phyloP scores from a whole-genome alignment of 257 asterid species.

The Phtheirospermum japonicum region DNA sequence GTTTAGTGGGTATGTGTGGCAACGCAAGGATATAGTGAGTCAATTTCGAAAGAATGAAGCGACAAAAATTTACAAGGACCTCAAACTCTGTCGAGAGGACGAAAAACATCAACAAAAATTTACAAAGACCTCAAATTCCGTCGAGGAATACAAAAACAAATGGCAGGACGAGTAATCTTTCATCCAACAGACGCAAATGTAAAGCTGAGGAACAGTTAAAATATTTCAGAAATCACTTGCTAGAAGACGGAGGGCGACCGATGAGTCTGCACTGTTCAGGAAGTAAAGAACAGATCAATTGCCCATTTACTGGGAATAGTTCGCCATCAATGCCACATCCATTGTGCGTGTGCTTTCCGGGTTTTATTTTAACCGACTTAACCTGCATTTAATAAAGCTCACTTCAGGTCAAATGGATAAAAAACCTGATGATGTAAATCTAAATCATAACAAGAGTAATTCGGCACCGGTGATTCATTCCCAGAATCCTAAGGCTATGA shows the following conservation, averaged over 20 bases:
- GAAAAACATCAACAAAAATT: constrained; percentile 6
- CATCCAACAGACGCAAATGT: constrained; percentile 1
- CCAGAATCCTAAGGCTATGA: background rate
- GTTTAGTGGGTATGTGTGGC: constrained; percentile 26
- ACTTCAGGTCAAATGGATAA: constrained; percentile 15
- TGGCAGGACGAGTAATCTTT: constrained; percentile 15
- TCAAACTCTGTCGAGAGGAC: constrained; percentile 9
- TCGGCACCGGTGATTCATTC: background rate
- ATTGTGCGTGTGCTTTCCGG: constrained; percentile 76
- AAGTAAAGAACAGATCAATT: constrained; percentile 70
- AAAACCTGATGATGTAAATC: background rate
- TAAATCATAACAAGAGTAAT: background rate
- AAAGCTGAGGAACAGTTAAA: constrained; percentile 18
- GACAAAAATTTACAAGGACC: constrained; percentile 34
- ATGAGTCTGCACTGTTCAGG: constrained; percentile 97
- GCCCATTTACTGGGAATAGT: constrained; percentile 84
- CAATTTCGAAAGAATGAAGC: constrained; percentile 37
- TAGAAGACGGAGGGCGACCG: constrained; percentile 56
- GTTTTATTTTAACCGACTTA: constrained; percentile 83
- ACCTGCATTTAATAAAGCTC: constrained; percentile 52
- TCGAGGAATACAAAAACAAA: constrained; percentile 2
- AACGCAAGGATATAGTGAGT: constrained; percentile 18
- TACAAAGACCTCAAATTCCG: constrained; percentile 12
- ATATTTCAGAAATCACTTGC: constrained; percentile 41
- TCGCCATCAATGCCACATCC: constrained; percentile 98